Base-by-base conservation (phyloP, 1,284 basidiomycete species). In the Tylopilus sp. region DNA sequence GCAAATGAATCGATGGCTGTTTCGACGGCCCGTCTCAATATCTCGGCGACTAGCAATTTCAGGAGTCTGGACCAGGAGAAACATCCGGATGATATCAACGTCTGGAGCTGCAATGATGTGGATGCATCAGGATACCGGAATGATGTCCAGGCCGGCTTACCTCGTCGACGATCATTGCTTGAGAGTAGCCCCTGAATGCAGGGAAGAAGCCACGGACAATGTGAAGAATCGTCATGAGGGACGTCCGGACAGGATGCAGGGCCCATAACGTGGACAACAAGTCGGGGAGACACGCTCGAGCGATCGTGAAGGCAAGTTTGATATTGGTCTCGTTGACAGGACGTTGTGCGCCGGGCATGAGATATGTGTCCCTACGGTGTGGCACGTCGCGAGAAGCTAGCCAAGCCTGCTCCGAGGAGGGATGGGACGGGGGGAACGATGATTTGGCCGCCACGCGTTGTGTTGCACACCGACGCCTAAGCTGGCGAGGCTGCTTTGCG, bases 161-260 rank as follows among this genome's bases (percentile, higher is more conserved):
- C 78, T 90, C 85, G 68, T 90, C 83, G 54, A 90, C 80, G 57
- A 90, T 85, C 65, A 86, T 69, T 45, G 86, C 86, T 73, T 90
- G 88, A 11, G 88, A 88, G 72, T 88, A 89, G 51, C 85, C 83
- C 69, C 85, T 79, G 66, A 85, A 85, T 11, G 86, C 87, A 36
- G 87, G 87, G 61, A 88, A 80, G 52, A 84, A 68, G 53, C 85
- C 88, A 56, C 85, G 78, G 53, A 83, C 60, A 46, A 89, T 69
- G 64, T 88, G 85, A 57, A 87, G 70, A 48, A 74, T 53, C 60
- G 88, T 68, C 77, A 89, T 82, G 47, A 84, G 68, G 21, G 77
- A 71, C 20, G 83, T 81, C 52, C 85, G 78, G 48, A 79, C 60
- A 40, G 86, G 86, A 59, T 89, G 84, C 29, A 83, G 66, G 40